These are phyloP conservation scores for Calonectria hongkongensis DNA, from an alignment of 2,329 filamentous ascomycete genomes.

Conservation along the genomic window DNA sequence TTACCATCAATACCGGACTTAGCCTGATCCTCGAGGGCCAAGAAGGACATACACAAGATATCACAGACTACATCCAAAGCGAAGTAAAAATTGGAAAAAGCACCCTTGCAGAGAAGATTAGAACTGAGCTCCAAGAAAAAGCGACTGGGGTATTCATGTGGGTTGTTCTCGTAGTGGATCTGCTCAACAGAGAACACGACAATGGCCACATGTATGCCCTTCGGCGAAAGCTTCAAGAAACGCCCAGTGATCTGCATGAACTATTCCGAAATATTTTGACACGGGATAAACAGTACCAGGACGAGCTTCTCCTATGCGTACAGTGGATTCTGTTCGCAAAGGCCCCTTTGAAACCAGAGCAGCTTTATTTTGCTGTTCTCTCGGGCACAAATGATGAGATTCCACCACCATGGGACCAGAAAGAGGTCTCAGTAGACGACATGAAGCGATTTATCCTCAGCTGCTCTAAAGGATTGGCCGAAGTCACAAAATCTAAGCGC, in stretches of 20 bases:
- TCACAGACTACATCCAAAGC: constrained; percentile 47
- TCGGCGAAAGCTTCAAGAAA: constrained; percentile 55
- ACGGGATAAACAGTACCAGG: constrained; percentile 65
- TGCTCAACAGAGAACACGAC: constrained; percentile 60
- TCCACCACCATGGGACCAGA: neutral
- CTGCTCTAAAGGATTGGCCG: constrained; percentile 14
- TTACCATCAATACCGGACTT: constrained; percentile 57
- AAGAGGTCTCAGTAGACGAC: neutral
- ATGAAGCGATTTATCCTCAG: constrained; percentile 16
- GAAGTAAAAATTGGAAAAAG: constrained; percentile 36
- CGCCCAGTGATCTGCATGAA: constrained; percentile 63
- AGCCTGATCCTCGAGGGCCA: constrained; percentile 54
- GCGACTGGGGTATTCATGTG: constrained; percentile 66
- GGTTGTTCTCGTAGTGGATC: constrained; percentile 62
- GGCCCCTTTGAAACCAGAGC: constrained; percentile 62
- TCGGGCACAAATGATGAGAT: constrained; percentile 10
- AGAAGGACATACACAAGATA: constrained; percentile 52
- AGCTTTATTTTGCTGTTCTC: constrained; percentile 63
- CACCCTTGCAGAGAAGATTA: constrained; percentile 27
- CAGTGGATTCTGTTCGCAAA: constrained; percentile 72
- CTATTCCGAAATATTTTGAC: constrained; percentile 71
- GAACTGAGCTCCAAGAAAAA: constrained; percentile 58
- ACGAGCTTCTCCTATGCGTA: constrained; percentile 66
- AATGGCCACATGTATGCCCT: constrained; percentile 54
- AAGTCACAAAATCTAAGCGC: constrained; percentile 13